Conservation (phyloP, 306 rosid genomes). For the Fagus crenata region DNA sequence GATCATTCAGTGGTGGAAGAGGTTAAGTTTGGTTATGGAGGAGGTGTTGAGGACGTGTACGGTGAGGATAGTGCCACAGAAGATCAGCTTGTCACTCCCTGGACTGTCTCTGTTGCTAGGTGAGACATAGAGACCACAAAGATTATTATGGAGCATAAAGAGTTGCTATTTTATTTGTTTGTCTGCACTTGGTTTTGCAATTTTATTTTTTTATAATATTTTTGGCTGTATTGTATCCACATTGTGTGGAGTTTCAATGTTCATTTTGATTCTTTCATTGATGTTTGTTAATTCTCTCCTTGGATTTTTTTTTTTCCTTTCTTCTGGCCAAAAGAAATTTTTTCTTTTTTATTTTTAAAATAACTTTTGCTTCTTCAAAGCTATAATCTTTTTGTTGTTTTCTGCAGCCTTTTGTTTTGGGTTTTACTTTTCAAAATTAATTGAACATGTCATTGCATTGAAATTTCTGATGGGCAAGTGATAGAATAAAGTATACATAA, state of each 20-base stretch:
- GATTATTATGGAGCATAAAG: background rate
- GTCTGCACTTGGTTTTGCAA: background rate
- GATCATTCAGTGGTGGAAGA: conserved; percentile 24
- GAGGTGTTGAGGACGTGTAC: conserved; percentile 60
- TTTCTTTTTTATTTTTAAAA: no score
- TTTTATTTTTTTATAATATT: background rate
- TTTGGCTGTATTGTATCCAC: background rate
- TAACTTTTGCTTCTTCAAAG: background rate
- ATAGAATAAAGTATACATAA: background rate
- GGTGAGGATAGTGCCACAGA: conserved; percentile 77
- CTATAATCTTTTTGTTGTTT: background rate
- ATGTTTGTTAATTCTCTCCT: background rate
- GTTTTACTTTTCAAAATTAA: no score
- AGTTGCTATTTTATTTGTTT: background rate
- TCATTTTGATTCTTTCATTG: background rate
- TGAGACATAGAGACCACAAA: conserved; percentile 13
- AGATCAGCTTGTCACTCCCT: conserved; percentile 86
- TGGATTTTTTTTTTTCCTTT: background rate
- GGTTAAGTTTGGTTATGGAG: conserved; percentile 39
- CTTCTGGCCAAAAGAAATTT: background rate
- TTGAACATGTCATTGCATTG: no score
- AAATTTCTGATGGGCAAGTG: background rate
- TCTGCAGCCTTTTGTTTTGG: background rate
- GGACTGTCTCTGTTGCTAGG: conserved; percentile 83
- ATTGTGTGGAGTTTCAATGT: background rate